phyloP scores from a whole-genome alignment of 2,329 filamentous ascomycete genomes.

The Apiospora kogelbergensis region DNA sequence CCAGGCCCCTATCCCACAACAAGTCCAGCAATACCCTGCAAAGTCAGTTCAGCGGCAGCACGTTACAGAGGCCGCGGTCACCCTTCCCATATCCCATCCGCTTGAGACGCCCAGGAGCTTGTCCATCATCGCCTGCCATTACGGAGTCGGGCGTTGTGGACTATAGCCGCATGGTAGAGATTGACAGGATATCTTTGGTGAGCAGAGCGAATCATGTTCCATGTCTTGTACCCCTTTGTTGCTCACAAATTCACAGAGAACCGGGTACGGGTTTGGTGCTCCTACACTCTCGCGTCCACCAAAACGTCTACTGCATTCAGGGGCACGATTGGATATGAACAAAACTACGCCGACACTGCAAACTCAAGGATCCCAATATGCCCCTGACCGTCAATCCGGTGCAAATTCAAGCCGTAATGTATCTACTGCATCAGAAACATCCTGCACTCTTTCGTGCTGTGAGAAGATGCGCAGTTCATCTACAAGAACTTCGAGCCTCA shows the following conservation, averaged over 20 bases:
- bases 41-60: constrained; percentile 42
- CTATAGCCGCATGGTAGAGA: constrained; percentile 50
- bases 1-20: constrained; percentile 45
- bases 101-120: constrained; percentile 52
- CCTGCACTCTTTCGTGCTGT: constrained; percentile 30
- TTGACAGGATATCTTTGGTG: constrained; percentile 49
- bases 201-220: constrained; percentile 18
- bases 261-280: constrained; percentile 41
- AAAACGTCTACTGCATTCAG: constrained; percentile 38
- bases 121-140: constrained; percentile 49
- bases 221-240: not conserved
- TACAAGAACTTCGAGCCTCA: constrained; percentile 47
- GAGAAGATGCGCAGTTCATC: constrained; percentile 36
- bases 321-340: constrained; percentile 40
- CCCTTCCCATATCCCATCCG: constrained; percentile 60
- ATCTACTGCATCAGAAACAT: constrained; percentile 36
- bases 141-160: constrained; percentile 48
- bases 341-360: constrained; percentile 41
- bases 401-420: constrained; percentile 27
- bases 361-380: constrained; percentile 19
- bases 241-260: constrained; percentile 36
- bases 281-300: constrained; percentile 19
- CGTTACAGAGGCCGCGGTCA: constrained; percentile 54
- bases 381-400: constrained; percentile 21
- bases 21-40: constrained; percentile 49